Base-by-base conservation (phyloP, 140 eudicot species). In the Ambrosia hybrid region DNA sequence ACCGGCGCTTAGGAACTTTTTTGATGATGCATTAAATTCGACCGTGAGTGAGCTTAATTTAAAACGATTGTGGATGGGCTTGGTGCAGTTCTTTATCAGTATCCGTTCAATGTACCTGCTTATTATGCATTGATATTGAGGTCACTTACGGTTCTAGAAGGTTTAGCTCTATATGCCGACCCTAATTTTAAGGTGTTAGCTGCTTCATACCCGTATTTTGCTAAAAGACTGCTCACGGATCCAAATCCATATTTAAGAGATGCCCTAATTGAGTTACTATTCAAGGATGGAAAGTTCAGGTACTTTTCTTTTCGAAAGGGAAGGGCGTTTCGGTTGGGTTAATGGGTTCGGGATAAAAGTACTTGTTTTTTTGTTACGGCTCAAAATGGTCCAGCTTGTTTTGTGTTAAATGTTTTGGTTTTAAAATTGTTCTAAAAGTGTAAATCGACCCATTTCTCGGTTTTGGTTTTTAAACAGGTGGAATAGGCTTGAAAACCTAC, bases 161-260 rank as follows among this genome's bases (percentile, higher is more conserved):
- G 99, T 76, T 78, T 93, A 73, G 99, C 99, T 1, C 87, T 93
- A 9, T 78, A 86, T 70, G 97, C 99, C 4, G 99, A 93, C 71
- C 99, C 99, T 39, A 88, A 93, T 83, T 93, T 93, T 64, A 93
- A 93, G 84, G 99, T 93, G 70, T 71, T 93, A 70, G 99, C 99
- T 65, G 97, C 99, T 69, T 90, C 99, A 17, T 93, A 93, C 80
- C 99, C 97, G n/a, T 93, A 93, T 87, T 93, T 93, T 84, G 97
- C 99, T n/a, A 93, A 93, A 86, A 77, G 99, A 74, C 86, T 93
- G 71, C 90, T 93, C 49, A 93, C 99, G 0, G 97, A 93, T 81
- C 94, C 96, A 15, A 88, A 93, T 75, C 99, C 99, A 3, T 93
- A 93, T 74, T 83, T 93, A 46, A 84, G 97, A 84, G 99, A 93